phyloP scores from a whole-genome alignment of 306 rosid species.

The Leucaena leucocephala region DNA sequence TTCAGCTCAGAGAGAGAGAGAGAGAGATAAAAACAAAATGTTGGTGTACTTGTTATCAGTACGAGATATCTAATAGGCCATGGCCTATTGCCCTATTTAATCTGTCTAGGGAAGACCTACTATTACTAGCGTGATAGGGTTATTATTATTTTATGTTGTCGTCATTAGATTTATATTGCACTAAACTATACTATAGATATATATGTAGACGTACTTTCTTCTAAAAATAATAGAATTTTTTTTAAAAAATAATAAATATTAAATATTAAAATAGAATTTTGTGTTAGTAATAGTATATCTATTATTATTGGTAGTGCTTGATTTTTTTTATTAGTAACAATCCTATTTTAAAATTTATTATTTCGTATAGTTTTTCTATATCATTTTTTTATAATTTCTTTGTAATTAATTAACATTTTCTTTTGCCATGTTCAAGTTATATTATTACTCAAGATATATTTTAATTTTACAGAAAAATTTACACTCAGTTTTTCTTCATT shows the following conservation, averaged over 20 bases:
- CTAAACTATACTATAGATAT: not conserved
- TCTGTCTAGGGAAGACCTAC: conserved; percentile 13
- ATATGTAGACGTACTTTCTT: too few relatives aligned
- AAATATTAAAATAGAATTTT: too few relatives aligned
- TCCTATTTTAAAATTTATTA: too few relatives aligned
- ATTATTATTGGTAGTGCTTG: too few relatives aligned
- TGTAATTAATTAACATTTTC: not conserved
- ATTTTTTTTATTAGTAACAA: too few relatives aligned
- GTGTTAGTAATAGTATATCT: too few relatives aligned
- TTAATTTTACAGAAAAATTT: not conserved
- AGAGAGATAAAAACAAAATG: conserved; percentile 23
- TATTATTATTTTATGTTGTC: not conserved
- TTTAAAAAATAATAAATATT: too few relatives aligned
- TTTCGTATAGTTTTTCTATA: too few relatives aligned
- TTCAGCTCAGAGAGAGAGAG: not conserved
- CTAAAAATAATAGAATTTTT: too few relatives aligned
- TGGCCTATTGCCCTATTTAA: conserved; percentile 25
- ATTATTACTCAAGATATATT: not conserved
- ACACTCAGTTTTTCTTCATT: not conserved
- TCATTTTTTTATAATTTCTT: too few relatives aligned
- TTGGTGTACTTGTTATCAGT: conserved; percentile 22
- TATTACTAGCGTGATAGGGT: not conserved
- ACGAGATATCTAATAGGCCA: not conserved
- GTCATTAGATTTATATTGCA: not conserved
- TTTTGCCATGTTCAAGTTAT: not conserved